Base-by-base conservation (phyloP, 768 basidiomycete species). In the Myochromella boudieri region DNA sequence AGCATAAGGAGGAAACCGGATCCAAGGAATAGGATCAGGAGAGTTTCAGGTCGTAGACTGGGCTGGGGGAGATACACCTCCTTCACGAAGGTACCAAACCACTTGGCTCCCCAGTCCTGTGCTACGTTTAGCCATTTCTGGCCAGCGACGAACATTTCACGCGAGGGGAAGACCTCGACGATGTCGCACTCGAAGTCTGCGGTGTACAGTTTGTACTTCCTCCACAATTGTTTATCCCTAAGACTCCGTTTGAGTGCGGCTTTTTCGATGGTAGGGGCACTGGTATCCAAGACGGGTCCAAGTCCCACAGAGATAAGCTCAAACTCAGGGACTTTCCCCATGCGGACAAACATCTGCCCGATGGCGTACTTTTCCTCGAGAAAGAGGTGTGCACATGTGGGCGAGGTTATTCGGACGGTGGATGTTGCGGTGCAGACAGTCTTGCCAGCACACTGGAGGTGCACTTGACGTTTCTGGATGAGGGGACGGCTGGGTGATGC, bases 181-280 rank as follows among this genome's bases (percentile, higher is more conserved):
- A 88, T 87, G 47, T 85, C 82, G 56, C 83, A 81, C 40, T 77
- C 70, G 58, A 87, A 81, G n/a, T 79, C 77, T 18, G 79, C 75
- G 0, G 76, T 71, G 32, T 67, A 66, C 3, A 87, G 76, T 20
- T 64, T 74, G 59, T 88, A 87, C 40, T 71, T 81, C 44, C 83
- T 68, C 73, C 77, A 76, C 4, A 85, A 64, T 15, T 63, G 56
- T 21, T 53, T 45, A 24, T 59, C 46, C 20, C 20, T 53, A n/a
- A n/a, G n/a, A n/a, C n/a, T n/a, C n/a, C n/a, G n/a, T n/a, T n/a
- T n/a, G n/a, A n/a, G n/a, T n/a, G n/a, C n/a, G 33, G 20, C 20
- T 25, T 17, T 10, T 49, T 32, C 6, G 52, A 34, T 7, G 34
- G 38, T 46, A 28, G n/a, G 46, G 27, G 21, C 53, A 50, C 15